These are phyloP conservation scores for Avena sativa DNA, from an alignment of 176 grass and related monocot species.

Conservation along the genomic window DNA sequence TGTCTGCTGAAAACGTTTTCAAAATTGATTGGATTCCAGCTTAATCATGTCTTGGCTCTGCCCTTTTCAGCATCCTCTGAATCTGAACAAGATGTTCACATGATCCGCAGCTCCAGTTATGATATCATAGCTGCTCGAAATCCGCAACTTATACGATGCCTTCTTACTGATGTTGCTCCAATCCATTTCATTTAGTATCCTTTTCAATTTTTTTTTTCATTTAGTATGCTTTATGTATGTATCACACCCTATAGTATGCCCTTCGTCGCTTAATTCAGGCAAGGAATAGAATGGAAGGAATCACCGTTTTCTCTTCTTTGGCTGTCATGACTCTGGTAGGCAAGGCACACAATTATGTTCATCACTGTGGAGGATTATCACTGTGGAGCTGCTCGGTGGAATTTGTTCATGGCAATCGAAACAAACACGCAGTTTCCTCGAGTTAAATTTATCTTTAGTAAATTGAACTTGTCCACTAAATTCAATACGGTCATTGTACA, in stretches of 20 bases:
- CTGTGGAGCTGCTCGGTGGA: too few relatives aligned
- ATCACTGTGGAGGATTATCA: too few relatives aligned
- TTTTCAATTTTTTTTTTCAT: too few relatives aligned
- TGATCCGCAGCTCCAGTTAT: neutral
- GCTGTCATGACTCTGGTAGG: neutral
- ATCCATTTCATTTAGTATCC: too few relatives aligned
- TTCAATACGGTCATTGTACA: too few relatives aligned
- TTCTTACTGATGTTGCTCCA: neutral
- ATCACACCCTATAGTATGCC: neutral
- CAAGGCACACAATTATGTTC: neutral
- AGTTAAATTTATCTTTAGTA: too few relatives aligned
- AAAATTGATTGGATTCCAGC: neutral
- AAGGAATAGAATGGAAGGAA: neutral
- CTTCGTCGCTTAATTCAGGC: neutral
- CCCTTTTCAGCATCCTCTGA: neutral
- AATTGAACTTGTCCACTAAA: too few relatives aligned
- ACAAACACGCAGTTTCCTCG: too few relatives aligned
- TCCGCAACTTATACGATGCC: neutral
- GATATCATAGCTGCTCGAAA: neutral
- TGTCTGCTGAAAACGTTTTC: neutral
- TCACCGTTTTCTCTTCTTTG: neutral
- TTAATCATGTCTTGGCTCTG: neutral
- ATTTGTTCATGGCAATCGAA: too few relatives aligned
- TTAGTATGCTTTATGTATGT: neutral
- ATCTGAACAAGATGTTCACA: neutral